A percentile compares a stretch with the other conserved stretches of the same genome.
These are phyloP conservation scores for Plasmodium relictum DNA, from an alignment of 169 alveolate species.

Conservation along the genomic window DNA sequence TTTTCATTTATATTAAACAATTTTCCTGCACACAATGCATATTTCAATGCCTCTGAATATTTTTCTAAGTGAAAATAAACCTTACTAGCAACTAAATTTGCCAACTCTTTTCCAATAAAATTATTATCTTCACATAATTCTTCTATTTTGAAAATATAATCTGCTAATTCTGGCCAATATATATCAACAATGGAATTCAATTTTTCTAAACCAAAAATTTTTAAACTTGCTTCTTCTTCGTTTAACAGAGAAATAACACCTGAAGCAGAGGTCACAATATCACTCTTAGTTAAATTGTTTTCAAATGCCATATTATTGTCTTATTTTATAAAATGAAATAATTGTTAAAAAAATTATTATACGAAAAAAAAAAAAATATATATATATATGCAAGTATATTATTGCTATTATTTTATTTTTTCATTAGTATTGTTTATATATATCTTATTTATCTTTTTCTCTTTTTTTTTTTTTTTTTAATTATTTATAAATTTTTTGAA, in stretches of 20 bases:
- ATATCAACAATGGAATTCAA: conserved; percentile 86
- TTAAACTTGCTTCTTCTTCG: conserved; percentile 83
- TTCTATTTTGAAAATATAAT: conserved; percentile 83
- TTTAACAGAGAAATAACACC: conserved; percentile 85
- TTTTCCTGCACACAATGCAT: conserved; percentile 96
- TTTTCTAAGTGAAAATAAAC: conserved; percentile 97
- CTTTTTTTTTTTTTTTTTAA: too few relatives aligned
- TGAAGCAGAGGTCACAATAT: conserved; percentile 84
- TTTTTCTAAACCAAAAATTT: conserved; percentile 86
- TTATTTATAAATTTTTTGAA: too few relatives aligned
- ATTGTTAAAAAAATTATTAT: neutral
- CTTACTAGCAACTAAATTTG: conserved; percentile 95
- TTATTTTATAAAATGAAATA: neutral
- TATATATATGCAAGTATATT: neutral
- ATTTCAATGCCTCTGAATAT: conserved; percentile 92
- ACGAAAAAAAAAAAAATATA: neutral
- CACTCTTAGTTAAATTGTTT: conserved; percentile 31
- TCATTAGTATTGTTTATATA: too few relatives aligned
- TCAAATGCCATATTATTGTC: conserved; percentile 35
- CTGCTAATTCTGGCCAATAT: conserved; percentile 90
- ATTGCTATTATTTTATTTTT: too few relatives aligned
- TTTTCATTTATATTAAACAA: conserved; percentile 88
- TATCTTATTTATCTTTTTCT: too few relatives aligned
- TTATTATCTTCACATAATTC: conserved; percentile 85
- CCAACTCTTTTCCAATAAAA: conserved; percentile 89